Percentiles rank a stretch among this genome's conserved stretches.
phyloP scores from a whole-genome alignment of 225 moss, liverwort and hornwort species.

The Bryoerythrophyllum caledonicum region DNA sequence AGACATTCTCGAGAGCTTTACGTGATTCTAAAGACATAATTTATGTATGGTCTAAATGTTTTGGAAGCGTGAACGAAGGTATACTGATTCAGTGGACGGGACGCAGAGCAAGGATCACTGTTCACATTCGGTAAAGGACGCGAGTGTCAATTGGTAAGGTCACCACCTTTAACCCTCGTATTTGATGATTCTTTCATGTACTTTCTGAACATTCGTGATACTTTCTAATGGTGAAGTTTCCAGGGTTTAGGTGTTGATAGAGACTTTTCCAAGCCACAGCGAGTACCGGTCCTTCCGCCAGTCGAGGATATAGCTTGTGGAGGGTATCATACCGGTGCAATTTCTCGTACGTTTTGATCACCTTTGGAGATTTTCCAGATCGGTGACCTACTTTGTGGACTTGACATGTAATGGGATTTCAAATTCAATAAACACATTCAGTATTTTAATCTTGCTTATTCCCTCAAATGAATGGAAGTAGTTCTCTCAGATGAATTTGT shows the following conservation, averaged over 20 bases:
- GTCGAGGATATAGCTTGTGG: constrained; percentile 74
- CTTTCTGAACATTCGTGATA: not conserved
- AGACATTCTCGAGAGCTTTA: not conserved
- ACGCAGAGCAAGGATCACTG: constrained; percentile 71
- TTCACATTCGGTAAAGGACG: constrained; percentile 89
- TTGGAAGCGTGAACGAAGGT: not conserved
- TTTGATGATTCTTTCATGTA: not conserved
- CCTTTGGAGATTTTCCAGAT: constrained; percentile 10
- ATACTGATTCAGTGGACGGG: constrained; percentile 21
- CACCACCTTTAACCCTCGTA: not conserved
- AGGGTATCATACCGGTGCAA: constrained; percentile 87
- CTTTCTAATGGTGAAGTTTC: constrained; percentile 23
- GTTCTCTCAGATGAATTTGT: not conserved
- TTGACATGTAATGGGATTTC: not conserved
- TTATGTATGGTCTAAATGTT: not conserved
- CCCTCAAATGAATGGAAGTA: not conserved
- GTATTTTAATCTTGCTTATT: not conserved
- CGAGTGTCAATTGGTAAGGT: constrained; percentile 81
- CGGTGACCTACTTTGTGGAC: not conserved
- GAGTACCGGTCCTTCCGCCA: constrained; percentile 62
- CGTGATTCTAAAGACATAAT: not conserved
- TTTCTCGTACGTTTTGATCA: constrained; percentile 52
- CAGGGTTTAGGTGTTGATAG: constrained; percentile 77
- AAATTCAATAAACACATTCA: not conserved
- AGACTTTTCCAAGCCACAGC: constrained; percentile 60